Evolutionary conservation across 208 protist species (phyloP), one percentile per base, ranked within the genome.

Genomic region (Crithidia expoeki): DNA sequence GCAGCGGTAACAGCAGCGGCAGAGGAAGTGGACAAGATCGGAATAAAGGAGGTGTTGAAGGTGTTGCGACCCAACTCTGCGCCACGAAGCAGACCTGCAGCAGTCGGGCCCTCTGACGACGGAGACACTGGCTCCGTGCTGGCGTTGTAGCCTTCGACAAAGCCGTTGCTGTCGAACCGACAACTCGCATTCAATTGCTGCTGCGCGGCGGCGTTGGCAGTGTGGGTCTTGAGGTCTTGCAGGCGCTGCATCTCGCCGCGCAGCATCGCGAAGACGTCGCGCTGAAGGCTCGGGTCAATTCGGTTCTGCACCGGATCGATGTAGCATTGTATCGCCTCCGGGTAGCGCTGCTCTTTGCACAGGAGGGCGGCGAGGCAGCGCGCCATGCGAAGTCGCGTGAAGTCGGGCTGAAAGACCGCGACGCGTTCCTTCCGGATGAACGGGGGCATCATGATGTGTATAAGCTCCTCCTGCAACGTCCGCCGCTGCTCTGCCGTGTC

Each of bases 241-340:
- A 84, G 69, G n/a, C 64, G 63, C 42, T 68, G 75, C 82, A 89
- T 83, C 58, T 89, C 84, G 6, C 61, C 60, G 16, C 75, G 52
- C 38, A 95, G 65, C 55, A 93, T 71, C 12, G 19, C 27, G 62
- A 95, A 92, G 30, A 93, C 78, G 50, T 80, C 81, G 36, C 76
- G 66, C 9, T 76, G 59, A 30, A 95, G 75, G 12, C 49, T 59
- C 38, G 74, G 27, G 53, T 95, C 87, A 2, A 74, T 34, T 11
- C 47, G 25, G 46, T 84, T 82, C 59, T 80, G 74, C 38, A 77
- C 79, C 25, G 73, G 77, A 46, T 86, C 73, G 30, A 89, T 62
- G 78, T 85, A 93, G 65, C 80, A 85, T 51, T 84, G 79, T 56
- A 95, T 93, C 16, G 81, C 85, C 27, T 87, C 79, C 5, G n/a